These are phyloP conservation scores for Ganoderma boninense DNA, from an alignment of 1,284 basidiomycete species.

Conservation along the genomic window DNA sequence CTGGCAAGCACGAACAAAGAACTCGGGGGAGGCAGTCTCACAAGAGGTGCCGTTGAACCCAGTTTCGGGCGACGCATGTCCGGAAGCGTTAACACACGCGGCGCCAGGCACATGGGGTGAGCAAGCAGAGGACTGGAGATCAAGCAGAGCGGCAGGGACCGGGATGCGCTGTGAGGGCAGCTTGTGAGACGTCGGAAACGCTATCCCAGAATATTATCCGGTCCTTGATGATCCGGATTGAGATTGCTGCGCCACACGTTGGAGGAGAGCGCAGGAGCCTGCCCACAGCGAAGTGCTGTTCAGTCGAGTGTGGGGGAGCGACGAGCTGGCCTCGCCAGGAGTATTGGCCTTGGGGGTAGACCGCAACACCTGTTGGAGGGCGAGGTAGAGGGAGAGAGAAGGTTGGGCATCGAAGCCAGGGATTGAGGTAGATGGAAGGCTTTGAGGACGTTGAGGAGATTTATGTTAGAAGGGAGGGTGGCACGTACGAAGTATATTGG, in stretches of 20 bases:
- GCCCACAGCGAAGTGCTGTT: slow-evolving; percentile 63
- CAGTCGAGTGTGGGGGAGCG: slow-evolving; percentile 53
- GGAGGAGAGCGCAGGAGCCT: slow-evolving; percentile 65
- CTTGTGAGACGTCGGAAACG: slow-evolving; percentile 77
- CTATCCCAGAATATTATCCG: slow-evolving; percentile 79
- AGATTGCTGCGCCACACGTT: slow-evolving; percentile 75
- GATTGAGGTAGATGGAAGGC: slow-evolving; percentile 61
- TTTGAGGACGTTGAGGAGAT: slow-evolving; percentile 69
- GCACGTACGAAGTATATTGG: slow-evolving; percentile 74
- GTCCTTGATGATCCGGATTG: slow-evolving; percentile 53
- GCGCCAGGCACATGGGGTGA: slow-evolving; percentile 75
- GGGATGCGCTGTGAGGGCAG: slow-evolving; percentile 55
- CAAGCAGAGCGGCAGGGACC: slow-evolving; percentile 62
- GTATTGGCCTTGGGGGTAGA: slow-evolving; percentile 67
- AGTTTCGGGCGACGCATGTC: slow-evolving; percentile 71
- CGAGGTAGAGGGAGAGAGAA: slow-evolving; percentile 70
- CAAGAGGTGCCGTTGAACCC: slow-evolving; percentile 83
- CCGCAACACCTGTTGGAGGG: slow-evolving; percentile 67
- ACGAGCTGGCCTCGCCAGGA: slow-evolving; percentile 67
- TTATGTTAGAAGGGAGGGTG: slow-evolving; percentile 76
- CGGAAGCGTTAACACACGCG: slow-evolving; percentile 71
- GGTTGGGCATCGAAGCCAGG: slow-evolving; percentile 66
- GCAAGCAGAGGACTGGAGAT: slow-evolving; percentile 75
- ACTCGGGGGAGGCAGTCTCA: slow-evolving; percentile 75
- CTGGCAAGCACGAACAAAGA: slow-evolving; percentile 74